These are phyloP conservation scores for Amanita inopinata DNA, from an alignment of 768 basidiomycete genomes.

Conservation along the genomic window DNA sequence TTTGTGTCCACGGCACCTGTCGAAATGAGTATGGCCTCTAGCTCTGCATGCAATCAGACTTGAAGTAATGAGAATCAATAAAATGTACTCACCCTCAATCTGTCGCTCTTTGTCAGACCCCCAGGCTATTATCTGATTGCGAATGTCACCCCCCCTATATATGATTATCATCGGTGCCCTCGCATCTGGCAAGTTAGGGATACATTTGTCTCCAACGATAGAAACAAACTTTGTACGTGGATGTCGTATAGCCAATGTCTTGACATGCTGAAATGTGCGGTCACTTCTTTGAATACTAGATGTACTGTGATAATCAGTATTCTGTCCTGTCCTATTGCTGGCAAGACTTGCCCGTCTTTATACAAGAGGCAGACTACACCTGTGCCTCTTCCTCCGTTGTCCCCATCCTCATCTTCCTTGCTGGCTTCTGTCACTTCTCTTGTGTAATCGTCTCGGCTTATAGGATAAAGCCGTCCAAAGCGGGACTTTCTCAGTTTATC, in stretches of 20 bases:
- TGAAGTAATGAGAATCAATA: constrained; percentile 6
- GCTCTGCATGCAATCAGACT: constrained; percentile 31
- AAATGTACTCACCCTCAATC: constrained; percentile 52
- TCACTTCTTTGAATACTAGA: constrained; percentile 73
- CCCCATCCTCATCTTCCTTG: constrained; percentile 52
- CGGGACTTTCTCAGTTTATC: constrained; percentile 47
- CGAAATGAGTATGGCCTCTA: constrained; percentile 61
- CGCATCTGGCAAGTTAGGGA: constrained; percentile 89
- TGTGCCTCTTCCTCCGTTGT: constrained; percentile 64
- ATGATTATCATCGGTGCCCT: constrained; percentile 88
- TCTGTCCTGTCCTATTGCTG: not conserved
- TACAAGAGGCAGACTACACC: constrained; percentile 93
- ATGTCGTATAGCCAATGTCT: constrained; percentile 66
- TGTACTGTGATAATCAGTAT: not conserved
- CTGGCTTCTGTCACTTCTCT: constrained; percentile 94
- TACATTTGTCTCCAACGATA: constrained; percentile 91
- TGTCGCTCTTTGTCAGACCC: constrained; percentile 69
- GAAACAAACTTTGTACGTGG: constrained; percentile 94
- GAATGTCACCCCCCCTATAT: constrained; percentile 88
- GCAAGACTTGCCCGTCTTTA: constrained; percentile 74
- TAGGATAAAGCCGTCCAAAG: constrained; percentile 82
- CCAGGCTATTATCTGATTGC: constrained; percentile 79
- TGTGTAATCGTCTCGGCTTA: constrained; percentile 89
- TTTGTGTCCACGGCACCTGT: constrained; percentile 56
- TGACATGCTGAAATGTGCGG: constrained; percentile 60